Evolutionary conservation across 139 green algal genomes (phyloP), one percentile per base, ranked within the genome.

Genomic region (Volvox africanus): DNA sequence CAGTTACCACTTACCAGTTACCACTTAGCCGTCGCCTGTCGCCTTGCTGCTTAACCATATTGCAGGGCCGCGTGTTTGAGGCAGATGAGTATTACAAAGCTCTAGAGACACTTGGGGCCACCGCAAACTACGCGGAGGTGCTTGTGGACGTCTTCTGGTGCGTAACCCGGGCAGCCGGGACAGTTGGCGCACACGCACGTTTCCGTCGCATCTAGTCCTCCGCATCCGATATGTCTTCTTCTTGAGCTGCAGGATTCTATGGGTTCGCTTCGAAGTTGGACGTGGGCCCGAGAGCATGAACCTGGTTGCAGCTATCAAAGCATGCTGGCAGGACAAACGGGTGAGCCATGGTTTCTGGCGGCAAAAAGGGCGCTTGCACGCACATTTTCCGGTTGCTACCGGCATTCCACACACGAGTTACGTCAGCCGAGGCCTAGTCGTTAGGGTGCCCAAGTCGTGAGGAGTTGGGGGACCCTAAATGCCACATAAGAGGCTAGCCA

Each of bases 141-240:
- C 88, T 94, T 28, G 88, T 92, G 68, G 92, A 94, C 20, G 84
- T 92, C 30, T 92, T 91, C 33, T 94, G 92, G 92, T 94, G 82
- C 76, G 91, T 69, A 32, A 30, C 1, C n/a, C 11, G 78, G 13
- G 36, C 28, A 22, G 21, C 3, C 1, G 30, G 13, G 78, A 16
- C 16, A 37, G 78, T 30, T 84, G 37, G 5, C 33, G 36, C 36
- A 84, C 36, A 44, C 78, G 1, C 6, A 67, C 22, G 36, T 21
- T 84, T 55, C 44, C 44, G 44, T 55, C 44, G 44, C 44, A 55
- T 55, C 9, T 9, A 55, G 44, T 9, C 44, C 44, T 5, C 9
- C 44, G 44, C 44, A 55, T 9, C 6, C 26, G 76, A 61, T 61
- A 82, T 36, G 32, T 30, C 76, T 61, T 33, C 30, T 61, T 21